These are phyloP conservation scores for Paecilomyces niveus DNA, from an alignment of 2,329 filamentous ascomycete genomes.

Conservation along the genomic window DNA sequence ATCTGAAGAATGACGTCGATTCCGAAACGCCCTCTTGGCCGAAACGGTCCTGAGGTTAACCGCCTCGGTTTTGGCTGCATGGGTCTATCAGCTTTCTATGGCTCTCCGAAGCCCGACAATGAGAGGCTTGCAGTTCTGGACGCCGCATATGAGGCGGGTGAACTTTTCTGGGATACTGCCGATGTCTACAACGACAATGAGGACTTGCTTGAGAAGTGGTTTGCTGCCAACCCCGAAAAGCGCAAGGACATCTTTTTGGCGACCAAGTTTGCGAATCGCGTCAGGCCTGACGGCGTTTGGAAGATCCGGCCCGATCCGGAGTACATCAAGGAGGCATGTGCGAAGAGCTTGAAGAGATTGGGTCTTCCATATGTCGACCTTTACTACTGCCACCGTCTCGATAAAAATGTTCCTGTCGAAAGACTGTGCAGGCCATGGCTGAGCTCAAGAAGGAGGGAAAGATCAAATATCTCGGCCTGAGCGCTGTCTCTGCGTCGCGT, in stretches of 20 bases:
- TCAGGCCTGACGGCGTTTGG: background rate
- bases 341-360: slow-evolving; percentile 1
- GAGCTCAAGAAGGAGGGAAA: slow-evolving; percentile 36
- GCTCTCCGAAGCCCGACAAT: slow-evolving; percentile 4
- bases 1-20: background rate
- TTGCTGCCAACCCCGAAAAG: slow-evolving; percentile 1
- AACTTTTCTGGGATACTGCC: slow-evolving; percentile 7
- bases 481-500: slow-evolving; percentile 45
- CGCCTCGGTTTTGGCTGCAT: background rate
- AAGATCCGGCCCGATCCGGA: slow-evolving; percentile 3
- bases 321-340: slow-evolving; percentile 6
- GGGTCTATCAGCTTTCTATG: background rate
- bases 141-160: slow-evolving; percentile 5
- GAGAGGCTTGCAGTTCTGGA: slow-evolving; percentile 3
- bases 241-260: slow-evolving; percentile 7
- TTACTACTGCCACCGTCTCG: slow-evolving; percentile 48
- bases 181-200: slow-evolving; percentile 4
- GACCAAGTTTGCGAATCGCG: slow-evolving; percentile 5
- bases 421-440: slow-evolving; percentile 23
- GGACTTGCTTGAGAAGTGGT: slow-evolving; percentile 2
- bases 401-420: slow-evolving; percentile 40
- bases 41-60: background rate
- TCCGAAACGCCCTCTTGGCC: background rate
- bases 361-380: slow-evolving; percentile 16
- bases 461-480: slow-evolving; percentile 43